Conservation (phyloP, 2,329 filamentous ascomycete genomes). For the Phyllosticta citrichinensis region DNA sequence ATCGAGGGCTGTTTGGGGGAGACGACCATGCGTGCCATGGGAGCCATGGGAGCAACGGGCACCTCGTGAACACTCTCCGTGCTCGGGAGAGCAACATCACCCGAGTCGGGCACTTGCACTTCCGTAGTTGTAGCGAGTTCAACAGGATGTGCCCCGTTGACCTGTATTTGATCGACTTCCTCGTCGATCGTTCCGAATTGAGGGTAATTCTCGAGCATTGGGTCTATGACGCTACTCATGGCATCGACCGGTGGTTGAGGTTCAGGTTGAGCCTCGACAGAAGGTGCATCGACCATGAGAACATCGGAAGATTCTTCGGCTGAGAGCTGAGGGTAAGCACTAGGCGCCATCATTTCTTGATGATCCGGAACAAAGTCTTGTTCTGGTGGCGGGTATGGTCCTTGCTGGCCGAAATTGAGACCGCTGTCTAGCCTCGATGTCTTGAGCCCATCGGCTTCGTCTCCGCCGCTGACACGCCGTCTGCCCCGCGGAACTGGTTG, state of each 20-base stretch:
- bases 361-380: background rate
- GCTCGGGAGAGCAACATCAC: slow-evolving; percentile 23
- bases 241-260: background rate
- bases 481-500: slow-evolving; percentile 50
- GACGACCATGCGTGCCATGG: slow-evolving; percentile 11
- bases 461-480: slow-evolving; percentile 30
- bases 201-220: background rate
- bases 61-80: slow-evolving; percentile 21
- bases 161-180: background rate
- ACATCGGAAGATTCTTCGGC: background rate
- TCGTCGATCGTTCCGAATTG: background rate
- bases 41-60: slow-evolving; percentile 11
- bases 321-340: background rate
- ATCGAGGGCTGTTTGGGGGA: background rate
- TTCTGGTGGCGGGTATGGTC: background rate
- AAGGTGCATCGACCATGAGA: slow-evolving; percentile 2
- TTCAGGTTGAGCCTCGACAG: background rate
- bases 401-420: background rate
- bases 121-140: slow-evolving; percentile 12
- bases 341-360: background rate
- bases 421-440: slow-evolving; percentile 7
- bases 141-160: background rate
- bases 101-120: slow-evolving; percentile 15
- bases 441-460: slow-evolving; percentile 6
- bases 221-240: background rate